Evolutionary conservation across 2,329 filamentous ascomycete species (phyloP), one percentile per base, ranked within the genome.

Genomic region (Sphaerulina musiva): DNA sequence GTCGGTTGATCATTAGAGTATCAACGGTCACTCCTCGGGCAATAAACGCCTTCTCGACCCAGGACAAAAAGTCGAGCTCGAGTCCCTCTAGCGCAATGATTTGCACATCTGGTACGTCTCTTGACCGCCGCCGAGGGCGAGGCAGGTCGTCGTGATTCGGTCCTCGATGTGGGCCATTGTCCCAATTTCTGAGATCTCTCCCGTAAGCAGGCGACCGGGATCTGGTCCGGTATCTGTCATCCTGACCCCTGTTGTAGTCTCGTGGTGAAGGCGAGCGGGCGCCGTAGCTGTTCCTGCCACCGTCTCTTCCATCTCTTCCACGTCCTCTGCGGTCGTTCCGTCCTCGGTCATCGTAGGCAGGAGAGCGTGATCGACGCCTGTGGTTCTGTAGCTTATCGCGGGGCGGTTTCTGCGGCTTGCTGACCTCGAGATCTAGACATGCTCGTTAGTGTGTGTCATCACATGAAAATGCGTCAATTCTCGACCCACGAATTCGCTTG

Each of bases 51-150:
- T 80, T 79, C 67, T 95, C 87, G 9, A 95, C 85, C 80, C 88
- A 95, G 49, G 78, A 78, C 48, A 95, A 83, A 65, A 95, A 96
- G 53, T 89, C 85, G 56, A 86, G 78, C 55, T 85, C 82, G 10
- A 95, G 79, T 61, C 90, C 84, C 59, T 92, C 84, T 43, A 92
- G 77, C 4, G 95, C 80, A 29, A 96, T 81, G 31, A 97, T 82
- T 68, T 96, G 90, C 12, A 96, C 86, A 63, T 97, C 90, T 2
- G 92, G 91, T 20, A 96, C 84, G 59, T 93, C 83, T 54, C 80
- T 76, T 4, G 87, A 83, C 54, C 83, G 81, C 54, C 90, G 80
- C 53, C 84, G 81, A 42, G 89, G 88, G 6, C 95, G 80, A 31
- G 87, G 85, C 10, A 90, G 75, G 36, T 81, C 80, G 39, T 80